Evolutionary conservation across 441 rosid genomes (phyloP).

Genomic region (Flueggea neowawraea): DNA sequence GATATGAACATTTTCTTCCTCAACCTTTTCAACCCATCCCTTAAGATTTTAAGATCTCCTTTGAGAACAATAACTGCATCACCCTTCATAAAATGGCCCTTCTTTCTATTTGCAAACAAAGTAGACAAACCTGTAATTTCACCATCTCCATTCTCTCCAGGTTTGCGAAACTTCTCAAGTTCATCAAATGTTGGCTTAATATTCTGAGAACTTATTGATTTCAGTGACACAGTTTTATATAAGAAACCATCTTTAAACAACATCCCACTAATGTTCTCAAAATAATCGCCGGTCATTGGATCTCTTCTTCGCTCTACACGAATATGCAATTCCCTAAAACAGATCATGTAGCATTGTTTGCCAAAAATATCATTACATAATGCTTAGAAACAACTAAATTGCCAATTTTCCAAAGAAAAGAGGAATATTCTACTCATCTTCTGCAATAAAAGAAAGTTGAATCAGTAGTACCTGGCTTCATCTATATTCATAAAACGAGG

Average conservation of each 20-base stretch:
- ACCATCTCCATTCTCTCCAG: slow-evolving; percentile 75
- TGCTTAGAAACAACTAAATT: too few relatives aligned
- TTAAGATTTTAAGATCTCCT: slow-evolving; percentile 94
- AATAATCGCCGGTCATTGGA: slow-evolving; percentile 89
- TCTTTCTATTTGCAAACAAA: slow-evolving; percentile 90
- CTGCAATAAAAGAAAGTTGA: slow-evolving; percentile 3
- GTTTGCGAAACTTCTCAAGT: slow-evolving; percentile 84
- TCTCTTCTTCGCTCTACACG: slow-evolving; percentile 94
- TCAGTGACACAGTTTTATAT: slow-evolving; percentile 83
- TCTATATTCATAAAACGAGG: slow-evolving; percentile 95
- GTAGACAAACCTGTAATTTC: slow-evolving; percentile 80
- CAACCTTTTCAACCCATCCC: slow-evolving; percentile 99
- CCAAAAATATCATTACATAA: slow-evolving; percentile 1
- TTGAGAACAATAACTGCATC: slow-evolving; percentile 94
- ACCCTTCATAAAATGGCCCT: slow-evolving; percentile 97
- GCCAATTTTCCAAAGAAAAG: not conserved
- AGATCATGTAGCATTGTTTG: slow-evolving; percentile 6
- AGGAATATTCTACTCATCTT: not conserved
- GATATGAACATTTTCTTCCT: slow-evolving; percentile 89
- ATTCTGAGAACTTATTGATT: slow-evolving; percentile 74
- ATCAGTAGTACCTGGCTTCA: slow-evolving; percentile 76
- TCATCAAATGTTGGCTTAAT: slow-evolving; percentile 96
- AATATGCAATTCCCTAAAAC: slow-evolving; percentile 76
- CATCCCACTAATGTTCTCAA: slow-evolving; percentile 81
- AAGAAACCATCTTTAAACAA: slow-evolving; percentile 90